A percentile compares a stretch with the other conserved stretches of the same genome.
Evolutionary conservation across 352 stramenopile genomes (phyloP).

Genomic region (Phytophthora hibernalis): DNA sequence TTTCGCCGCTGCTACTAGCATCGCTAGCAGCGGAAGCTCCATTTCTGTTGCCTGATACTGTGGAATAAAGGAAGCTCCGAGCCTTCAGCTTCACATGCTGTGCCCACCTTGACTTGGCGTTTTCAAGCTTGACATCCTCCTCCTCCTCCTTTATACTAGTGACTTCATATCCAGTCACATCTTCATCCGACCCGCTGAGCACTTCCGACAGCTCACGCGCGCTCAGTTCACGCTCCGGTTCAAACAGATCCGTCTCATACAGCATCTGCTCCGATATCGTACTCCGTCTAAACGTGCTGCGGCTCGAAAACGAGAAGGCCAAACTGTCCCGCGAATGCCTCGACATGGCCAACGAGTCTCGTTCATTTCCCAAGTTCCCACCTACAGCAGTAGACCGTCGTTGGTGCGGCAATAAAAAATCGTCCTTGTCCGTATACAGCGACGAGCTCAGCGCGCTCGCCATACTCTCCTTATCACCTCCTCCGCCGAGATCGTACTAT

Average conservation of each 20-base stretch:
- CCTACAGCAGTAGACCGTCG: conserved; percentile 32
- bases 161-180: conserved; percentile 77
- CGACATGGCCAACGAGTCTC: conserved; percentile 50
- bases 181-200: conserved; percentile 63
- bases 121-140: conserved; percentile 82
- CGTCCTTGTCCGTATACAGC: conserved; percentile 76
- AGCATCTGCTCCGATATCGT: conserved; percentile 89
- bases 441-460: conserved; percentile 79
- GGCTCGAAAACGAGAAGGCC: conserved; percentile 77
- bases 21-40: conserved; percentile 17
- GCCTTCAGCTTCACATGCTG: conserved; percentile 89
- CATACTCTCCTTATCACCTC: conserved; percentile 90
- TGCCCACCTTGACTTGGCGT: conserved; percentile 83
- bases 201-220: conserved; percentile 78
- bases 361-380: conserved; percentile 35
- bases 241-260: conserved; percentile 84
- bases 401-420: conserved; percentile 58
- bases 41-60: conserved; percentile 49
- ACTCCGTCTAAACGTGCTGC: conserved; percentile 79
- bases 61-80: conserved; percentile 76
- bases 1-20: conserved; percentile 12
- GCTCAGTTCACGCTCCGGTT: conserved; percentile 81
- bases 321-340: conserved; percentile 51
- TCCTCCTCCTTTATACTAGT: conserved; percentile 90
- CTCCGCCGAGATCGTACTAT: conserved; percentile 86